Conservation (phyloP, 176 grass and related monocot species). For the Bonia amplexicaulis region DNA sequence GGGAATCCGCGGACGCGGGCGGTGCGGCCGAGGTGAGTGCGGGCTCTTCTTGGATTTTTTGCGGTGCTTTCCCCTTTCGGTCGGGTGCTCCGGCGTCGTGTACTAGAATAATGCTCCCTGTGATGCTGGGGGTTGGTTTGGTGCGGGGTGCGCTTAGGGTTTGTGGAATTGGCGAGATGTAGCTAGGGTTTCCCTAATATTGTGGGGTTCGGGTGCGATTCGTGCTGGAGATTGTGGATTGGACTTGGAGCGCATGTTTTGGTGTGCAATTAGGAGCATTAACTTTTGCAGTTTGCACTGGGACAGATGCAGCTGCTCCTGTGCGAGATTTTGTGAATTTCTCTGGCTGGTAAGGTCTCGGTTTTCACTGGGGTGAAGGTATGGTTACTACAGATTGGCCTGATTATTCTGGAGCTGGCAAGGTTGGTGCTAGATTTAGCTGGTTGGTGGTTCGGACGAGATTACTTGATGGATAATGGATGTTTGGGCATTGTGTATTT, state of each 20-base stretch:
- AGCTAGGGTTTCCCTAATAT: not conserved
- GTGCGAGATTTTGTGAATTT: not conserved
- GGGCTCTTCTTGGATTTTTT: not conserved
- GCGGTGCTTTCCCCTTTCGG: not conserved
- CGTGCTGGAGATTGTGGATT: not conserved
- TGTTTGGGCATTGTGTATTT: not conserved
- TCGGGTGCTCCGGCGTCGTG: not conserved
- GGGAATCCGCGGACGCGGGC: not conserved
- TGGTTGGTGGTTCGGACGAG: not conserved
- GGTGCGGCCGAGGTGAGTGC: slow-evolving; percentile 8
- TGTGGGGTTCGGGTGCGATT: not conserved
- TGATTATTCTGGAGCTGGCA: slow-evolving; percentile 6
- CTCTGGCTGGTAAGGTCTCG: not conserved
- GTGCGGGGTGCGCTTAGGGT: not conserved
- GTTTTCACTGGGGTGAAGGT: not conserved
- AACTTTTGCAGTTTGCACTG: not conserved
- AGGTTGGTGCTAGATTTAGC: not conserved
- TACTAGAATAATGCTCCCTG: not conserved
- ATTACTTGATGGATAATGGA: not conserved
- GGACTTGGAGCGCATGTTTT: not conserved
- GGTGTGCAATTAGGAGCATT: not conserved
- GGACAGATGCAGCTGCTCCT: not conserved
- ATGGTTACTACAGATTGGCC: not conserved
- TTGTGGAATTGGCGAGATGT: slow-evolving; percentile 9
- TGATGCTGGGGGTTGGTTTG: not conserved